Conservation (phyloP, 257 asterid species). For the Capsicum pubescens region DNA sequence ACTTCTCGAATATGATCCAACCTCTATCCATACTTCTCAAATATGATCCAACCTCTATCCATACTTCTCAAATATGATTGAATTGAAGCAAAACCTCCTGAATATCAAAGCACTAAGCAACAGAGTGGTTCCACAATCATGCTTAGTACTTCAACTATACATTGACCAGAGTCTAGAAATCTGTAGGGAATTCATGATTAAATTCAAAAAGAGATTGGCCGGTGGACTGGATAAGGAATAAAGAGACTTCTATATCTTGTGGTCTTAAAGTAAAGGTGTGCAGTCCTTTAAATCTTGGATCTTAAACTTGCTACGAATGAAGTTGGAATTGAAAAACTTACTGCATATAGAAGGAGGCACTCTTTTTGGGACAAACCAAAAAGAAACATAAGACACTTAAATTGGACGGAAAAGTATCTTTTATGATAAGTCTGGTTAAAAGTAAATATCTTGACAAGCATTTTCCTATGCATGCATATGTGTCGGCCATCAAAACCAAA, state of each 20-base stretch:
- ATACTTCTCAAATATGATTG: background rate
- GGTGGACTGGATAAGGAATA: background rate
- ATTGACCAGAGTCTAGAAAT: conserved; percentile 7
- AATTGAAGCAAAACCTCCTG: conserved; percentile 11
- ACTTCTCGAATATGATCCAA: too few species aligned
- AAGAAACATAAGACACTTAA: too few species aligned
- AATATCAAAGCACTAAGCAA: background rate
- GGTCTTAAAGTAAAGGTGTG: too few species aligned
- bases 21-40: too few species aligned
- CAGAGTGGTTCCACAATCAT: conserved; percentile 12
- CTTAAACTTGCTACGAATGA: too few species aligned
- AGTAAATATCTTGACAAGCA: conserved; percentile 14
- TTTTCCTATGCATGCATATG: background rate
- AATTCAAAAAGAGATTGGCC: background rate
- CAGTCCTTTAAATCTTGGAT: too few species aligned
- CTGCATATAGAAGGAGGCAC: too few species aligned
- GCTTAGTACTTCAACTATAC: conserved; percentile 1
- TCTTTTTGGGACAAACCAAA: too few species aligned
- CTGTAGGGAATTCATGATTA: background rate
- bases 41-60: background rate
- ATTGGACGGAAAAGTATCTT: background rate
- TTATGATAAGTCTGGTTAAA: background rate
- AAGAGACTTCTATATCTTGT: too few species aligned
- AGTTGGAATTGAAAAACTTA: too few species aligned
- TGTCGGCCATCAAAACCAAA: conserved; percentile 3